A percentile compares a stretch with the other conserved stretches of the same genome.
phyloP scores from a whole-genome alignment of 208 protist genomes.

The Angomonas desouzai region DNA sequence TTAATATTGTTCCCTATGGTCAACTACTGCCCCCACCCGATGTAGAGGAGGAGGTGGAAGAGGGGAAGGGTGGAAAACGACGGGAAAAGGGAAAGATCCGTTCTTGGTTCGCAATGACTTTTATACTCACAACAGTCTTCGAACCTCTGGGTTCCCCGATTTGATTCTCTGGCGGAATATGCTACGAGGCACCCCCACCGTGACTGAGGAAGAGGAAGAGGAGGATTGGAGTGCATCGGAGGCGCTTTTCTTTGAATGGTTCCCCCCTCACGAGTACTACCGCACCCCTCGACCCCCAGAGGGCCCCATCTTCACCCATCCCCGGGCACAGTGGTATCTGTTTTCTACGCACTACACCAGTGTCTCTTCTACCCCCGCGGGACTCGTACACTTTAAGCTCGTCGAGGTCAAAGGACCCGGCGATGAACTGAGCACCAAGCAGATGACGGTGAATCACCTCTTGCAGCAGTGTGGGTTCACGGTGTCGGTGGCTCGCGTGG shows the following conservation, averaged over 20 bases:
- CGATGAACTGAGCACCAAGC: constrained; percentile 63
- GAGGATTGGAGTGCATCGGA: neutral
- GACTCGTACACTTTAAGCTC: constrained; percentile 31
- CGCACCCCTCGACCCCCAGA: neutral
- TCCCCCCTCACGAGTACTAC: constrained; percentile 3
- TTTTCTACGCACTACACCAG: neutral
- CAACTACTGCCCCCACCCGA: neutral
- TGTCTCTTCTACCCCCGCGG: neutral
- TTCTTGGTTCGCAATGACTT: neutral
- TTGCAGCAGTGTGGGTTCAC: constrained; percentile 67
- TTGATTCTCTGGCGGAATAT: constrained; percentile 55
- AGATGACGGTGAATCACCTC: constrained; percentile 62
- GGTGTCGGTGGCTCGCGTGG: constrained; percentile 48
- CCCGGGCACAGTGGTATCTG: constrained; percentile 1
- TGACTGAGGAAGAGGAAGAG: neutral
- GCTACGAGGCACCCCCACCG: neutral
- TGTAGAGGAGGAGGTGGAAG: neutral
- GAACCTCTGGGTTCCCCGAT: constrained; percentile 77
- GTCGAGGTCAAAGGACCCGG: constrained; percentile 80
- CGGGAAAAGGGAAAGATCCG: neutral
- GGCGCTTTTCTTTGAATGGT: constrained; percentile 2
- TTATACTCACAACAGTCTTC: constrained; percentile 14
- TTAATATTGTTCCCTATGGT: neutral
- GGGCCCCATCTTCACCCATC: neutral
- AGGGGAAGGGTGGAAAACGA: too few relatives aligned